These are phyloP conservation scores for Cyclotella choctawhatcheeana DNA, from an alignment of 108 stramenopile genomes.

Conservation along the genomic window DNA sequence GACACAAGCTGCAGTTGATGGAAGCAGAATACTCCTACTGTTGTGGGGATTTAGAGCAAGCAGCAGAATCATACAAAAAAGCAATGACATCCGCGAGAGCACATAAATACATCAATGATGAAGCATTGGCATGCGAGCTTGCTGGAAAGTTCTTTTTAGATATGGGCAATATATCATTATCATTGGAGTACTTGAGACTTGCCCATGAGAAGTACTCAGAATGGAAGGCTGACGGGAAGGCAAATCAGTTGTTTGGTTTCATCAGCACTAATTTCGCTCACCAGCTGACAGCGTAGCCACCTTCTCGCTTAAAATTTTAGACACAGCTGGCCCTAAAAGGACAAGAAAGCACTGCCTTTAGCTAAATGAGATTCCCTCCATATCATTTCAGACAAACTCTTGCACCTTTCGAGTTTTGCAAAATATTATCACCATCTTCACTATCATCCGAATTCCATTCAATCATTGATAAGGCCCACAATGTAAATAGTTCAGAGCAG, in stretches of 20 bases:
- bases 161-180: neutral
- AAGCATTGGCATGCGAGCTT: slow-evolving; percentile 25
- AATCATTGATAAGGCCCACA: too few relatives aligned
- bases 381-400: too few relatives aligned
- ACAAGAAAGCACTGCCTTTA: too few relatives aligned
- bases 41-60: neutral
- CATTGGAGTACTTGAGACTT: slow-evolving; percentile 10
- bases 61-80: slow-evolving; percentile 2
- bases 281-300: too few relatives aligned
- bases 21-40: slow-evolving; percentile 25
- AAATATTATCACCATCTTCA: too few relatives aligned
- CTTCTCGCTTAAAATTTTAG: too few relatives aligned
- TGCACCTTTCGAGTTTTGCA: too few relatives aligned
- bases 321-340: too few relatives aligned
- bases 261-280: neutral
- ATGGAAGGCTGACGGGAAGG: slow-evolving; percentile 29
- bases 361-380: too few relatives aligned
- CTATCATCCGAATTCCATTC: too few relatives aligned
- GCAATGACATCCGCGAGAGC: slow-evolving; percentile 15
- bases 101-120: slow-evolving; percentile 20
- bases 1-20: slow-evolving; percentile 22
- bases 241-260: neutral
- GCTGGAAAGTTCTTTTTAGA: slow-evolving; percentile 26
- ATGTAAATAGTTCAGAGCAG: too few relatives aligned
- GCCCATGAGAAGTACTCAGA: slow-evolving; percentile 17